Evolutionary conservation across 805 yeast species (phyloP), one percentile per base, ranked within the genome.

Genomic region (Jamesozyma gamospora): DNA sequence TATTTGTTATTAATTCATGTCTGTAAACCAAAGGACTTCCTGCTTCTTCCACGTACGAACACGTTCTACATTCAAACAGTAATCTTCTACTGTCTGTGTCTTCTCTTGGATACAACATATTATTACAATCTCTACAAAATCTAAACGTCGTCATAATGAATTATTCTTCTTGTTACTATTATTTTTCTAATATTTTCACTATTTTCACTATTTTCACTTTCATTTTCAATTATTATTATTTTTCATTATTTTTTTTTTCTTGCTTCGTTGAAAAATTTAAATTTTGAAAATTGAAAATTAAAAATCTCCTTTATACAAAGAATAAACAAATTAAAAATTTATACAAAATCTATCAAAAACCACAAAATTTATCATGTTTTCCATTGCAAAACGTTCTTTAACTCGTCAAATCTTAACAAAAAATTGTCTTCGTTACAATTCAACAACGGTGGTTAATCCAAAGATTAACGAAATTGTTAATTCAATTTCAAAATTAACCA

Each of bases 131-230:
- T 54, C 92, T 79, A 64, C 98, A 90, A 70, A 90, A 90, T 60
- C 95, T 75, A 66, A 92, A 90, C 39, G 96, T 86, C 53, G 94
- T 86, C 94, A 84, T 85, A n/a, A n/a, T n/a, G n/a, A n/a, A n/a
- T n/a, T n/a, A n/a, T n/a, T n/a, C n/a, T n/a, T n/a, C n/a, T n/a
- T 28, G 14, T 32, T 14, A 8, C 30, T 30, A 9, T n/a, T n/a
- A n/a, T n/a, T n/a, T n/a, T n/a, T n/a, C n/a, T n/a, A n/a, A n/a
- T n/a, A n/a, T n/a, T n/a, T n/a, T n/a, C n/a, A n/a, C n/a, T n/a
- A n/a, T n/a, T n/a, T n/a, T n/a, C n/a, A n/a, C n/a, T n/a, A n/a
- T n/a, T n/a, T n/a, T n/a, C n/a, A n/a, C n/a, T n/a, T n/a, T n/a
- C n/a, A n/a, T n/a, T n/a, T n/a, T n/a, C n/a, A n/a, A n/a, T n/a